Evolutionary conservation across 805 yeast genomes (phyloP).

Genomic region (Barnettozyma siamensis): DNA sequence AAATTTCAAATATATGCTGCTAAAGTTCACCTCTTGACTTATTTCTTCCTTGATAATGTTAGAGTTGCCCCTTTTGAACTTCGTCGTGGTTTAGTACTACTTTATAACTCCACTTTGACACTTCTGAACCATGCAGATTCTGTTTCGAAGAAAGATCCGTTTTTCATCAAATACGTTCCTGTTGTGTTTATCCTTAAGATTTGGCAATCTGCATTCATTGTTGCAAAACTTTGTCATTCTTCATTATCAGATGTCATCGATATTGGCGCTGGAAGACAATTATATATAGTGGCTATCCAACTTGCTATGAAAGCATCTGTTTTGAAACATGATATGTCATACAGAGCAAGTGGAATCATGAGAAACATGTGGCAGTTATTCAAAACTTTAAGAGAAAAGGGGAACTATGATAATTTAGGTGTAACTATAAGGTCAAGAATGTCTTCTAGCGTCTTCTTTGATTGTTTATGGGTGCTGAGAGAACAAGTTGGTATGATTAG

Average conservation of each 20-base stretch:
- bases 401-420: constrained; percentile 29
- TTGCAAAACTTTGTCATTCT: constrained; percentile 75
- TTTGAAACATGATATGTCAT: constrained; percentile 86
- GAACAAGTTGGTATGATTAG: constrained; percentile 86
- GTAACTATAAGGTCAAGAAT: constrained; percentile 73
- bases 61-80: constrained; percentile 45
- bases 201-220: constrained; percentile 89
- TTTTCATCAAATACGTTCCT: constrained; percentile 73
- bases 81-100: constrained; percentile 65
- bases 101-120: constrained; percentile 75
- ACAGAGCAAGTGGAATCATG: constrained; percentile 90
- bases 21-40: constrained; percentile 75
- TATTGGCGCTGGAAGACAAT: constrained; percentile 60
- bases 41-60: constrained; percentile 64
- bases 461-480: constrained; percentile 76
- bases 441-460: constrained; percentile 92
- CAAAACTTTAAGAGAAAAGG: constrained; percentile 55
- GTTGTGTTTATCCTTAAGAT: constrained; percentile 73
- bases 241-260: constrained; percentile 63
- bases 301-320: constrained; percentile 77
- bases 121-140: constrained; percentile 60
- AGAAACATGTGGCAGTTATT: constrained; percentile 89
- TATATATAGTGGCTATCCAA: constrained; percentile 61
- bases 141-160: constrained; percentile 53
- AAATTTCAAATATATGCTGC: constrained; percentile 65